Evolutionary conservation across 495 filamentous ascomycete genomes (phyloP).

Genomic region (Neurospora sp.): DNA sequence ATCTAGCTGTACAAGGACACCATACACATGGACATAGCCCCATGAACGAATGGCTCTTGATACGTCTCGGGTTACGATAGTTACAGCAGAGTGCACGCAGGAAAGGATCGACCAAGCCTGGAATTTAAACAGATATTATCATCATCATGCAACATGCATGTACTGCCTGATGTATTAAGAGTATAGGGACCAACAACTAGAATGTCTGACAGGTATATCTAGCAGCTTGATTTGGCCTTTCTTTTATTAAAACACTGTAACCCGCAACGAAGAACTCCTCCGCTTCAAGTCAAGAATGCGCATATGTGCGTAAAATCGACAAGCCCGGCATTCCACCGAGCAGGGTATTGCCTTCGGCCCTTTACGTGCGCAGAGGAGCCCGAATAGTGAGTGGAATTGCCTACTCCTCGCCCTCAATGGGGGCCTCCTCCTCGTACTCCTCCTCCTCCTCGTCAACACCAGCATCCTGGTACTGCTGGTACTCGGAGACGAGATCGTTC

Average conservation of each 20-base stretch:
- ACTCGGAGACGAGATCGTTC: conserved; percentile 99
- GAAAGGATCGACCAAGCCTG: neutral
- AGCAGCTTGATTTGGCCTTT: conserved; percentile 8
- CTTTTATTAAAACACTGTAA: conserved; percentile 11
- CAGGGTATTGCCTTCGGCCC: neutral
- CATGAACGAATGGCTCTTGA: neutral
- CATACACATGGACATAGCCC: neutral
- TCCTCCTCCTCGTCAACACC: conserved; percentile 65
- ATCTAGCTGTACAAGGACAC: neutral
- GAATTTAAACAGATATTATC: neutral
- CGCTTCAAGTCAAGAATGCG: neutral
- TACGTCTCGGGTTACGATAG: neutral
- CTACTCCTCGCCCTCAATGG: conserved; percentile 45
- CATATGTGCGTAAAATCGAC: neutral
- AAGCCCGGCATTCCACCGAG: neutral
- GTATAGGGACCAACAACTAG: conserved; percentile 5
- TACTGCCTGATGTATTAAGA: conserved; percentile 14
- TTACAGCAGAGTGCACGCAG: neutral
- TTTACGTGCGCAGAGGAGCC: neutral
- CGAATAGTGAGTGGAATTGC: neutral
- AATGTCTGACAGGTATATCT: conserved; percentile 12
- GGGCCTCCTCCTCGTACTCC: conserved; percentile 53
- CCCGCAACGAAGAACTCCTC: conserved; percentile 8
- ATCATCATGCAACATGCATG: conserved; percentile 12
- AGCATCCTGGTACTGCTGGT: conserved; percentile 99